A percentile compares a stretch with the other conserved stretches of the same genome.
phyloP scores from a whole-genome alignment of 305 asterid species.

The Andrographis paniculata region DNA sequence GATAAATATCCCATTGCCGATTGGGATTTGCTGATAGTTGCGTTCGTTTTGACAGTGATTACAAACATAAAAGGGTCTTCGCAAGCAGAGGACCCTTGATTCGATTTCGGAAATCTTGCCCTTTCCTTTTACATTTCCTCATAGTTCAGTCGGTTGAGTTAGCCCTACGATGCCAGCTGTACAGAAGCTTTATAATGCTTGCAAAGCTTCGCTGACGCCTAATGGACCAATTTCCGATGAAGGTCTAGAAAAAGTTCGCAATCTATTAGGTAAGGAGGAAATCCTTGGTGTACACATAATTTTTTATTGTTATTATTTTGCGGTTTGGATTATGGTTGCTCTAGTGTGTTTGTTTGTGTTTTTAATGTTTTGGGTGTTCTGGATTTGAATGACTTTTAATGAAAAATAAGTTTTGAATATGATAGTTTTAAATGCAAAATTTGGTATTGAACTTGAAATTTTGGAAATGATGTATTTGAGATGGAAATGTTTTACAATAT shows the following conservation, averaged over 20 bases:
- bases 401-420: no score
- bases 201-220: constrained; percentile 74
- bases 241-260: constrained; percentile 75
- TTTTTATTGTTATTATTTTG: constrained; percentile 6
- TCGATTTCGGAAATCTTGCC: constrained; percentile 23
- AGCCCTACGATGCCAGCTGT: constrained; percentile 83
- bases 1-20: constrained; percentile 7
- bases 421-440: no score
- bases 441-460: no score
- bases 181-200: constrained; percentile 92
- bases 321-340: constrained; percentile 10
- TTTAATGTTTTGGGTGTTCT: constrained; percentile 9
- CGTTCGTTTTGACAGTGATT: constrained; percentile 22
- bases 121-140: constrained; percentile 19
- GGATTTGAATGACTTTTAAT: no score
- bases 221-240: constrained; percentile 91
- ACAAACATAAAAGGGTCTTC: constrained; percentile 48
- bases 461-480: no score
- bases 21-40: constrained; percentile 16
- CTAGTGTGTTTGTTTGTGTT: constrained; percentile 5
- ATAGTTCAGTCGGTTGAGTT: constrained; percentile 24
- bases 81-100: constrained; percentile 59
- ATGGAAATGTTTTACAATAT: no score
- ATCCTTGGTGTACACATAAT: background rate
- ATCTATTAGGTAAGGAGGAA: constrained; percentile 61